Evolutionary conservation across 352 stramenopile species (phyloP).

Genomic region (Phytophthora constricta): DNA sequence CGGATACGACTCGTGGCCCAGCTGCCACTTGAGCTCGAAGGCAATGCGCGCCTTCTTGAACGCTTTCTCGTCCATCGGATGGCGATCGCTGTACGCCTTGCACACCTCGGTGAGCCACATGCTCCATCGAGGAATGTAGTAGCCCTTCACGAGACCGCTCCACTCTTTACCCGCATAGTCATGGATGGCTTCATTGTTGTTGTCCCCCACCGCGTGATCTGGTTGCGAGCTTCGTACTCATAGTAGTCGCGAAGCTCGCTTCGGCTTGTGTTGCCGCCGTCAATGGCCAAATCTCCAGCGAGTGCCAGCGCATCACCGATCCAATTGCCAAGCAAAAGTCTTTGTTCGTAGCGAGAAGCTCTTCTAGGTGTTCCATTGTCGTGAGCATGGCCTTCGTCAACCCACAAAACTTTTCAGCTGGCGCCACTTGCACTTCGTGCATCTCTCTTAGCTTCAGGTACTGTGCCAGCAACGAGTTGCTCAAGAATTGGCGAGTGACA

Average conservation of each 20-base stretch:
- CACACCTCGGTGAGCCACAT: constrained; percentile 78
- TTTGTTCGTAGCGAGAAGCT: constrained; percentile 66
- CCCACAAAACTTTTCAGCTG: constrained; percentile 35
- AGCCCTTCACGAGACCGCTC: constrained; percentile 70
- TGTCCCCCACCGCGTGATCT: constrained; percentile 81
- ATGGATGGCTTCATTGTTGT: constrained; percentile 76
- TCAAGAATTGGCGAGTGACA: constrained; percentile 73
- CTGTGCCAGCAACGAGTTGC: constrained; percentile 61
- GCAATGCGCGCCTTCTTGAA: constrained; percentile 50
- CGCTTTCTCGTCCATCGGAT: constrained; percentile 53
- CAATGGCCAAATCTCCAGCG: constrained; percentile 34
- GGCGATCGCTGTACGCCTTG: constrained; percentile 62
- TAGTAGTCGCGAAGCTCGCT: constrained; percentile 59
- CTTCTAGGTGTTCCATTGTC: constrained; percentile 58
- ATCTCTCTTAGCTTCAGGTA: constrained; percentile 59
- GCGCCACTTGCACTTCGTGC: constrained; percentile 41
- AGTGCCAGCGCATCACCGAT: constrained; percentile 62
- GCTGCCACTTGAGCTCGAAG: constrained; percentile 80
- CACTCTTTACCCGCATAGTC: constrained; percentile 84
- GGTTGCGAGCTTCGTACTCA: constrained; percentile 83
- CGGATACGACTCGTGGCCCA: constrained; percentile 55
- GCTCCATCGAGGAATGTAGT: constrained; percentile 77
- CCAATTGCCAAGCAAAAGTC: constrained; percentile 81
- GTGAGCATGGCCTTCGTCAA: constrained; percentile 53
- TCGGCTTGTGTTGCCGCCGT: constrained; percentile 2